A percentile compares a stretch with the other conserved stretches of the same genome.
Evolutionary conservation across 768 basidiomycete species (phyloP).

Genomic region (Agrocybe chaxingu): DNA sequence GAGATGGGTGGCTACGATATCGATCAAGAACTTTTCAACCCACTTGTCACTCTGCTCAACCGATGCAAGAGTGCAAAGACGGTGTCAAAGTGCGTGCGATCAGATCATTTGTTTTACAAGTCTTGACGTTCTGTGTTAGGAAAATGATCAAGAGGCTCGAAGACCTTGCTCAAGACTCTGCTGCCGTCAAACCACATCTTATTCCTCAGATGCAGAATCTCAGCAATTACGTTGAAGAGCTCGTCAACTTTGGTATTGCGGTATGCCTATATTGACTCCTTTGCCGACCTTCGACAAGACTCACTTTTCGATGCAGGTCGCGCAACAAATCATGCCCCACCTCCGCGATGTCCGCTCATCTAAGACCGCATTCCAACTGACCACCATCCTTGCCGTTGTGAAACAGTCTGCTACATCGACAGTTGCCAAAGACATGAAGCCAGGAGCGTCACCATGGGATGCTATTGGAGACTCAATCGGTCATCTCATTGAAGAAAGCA

Average conservation of each 20-base stretch:
- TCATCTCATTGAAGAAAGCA: slow-evolving; percentile 69
- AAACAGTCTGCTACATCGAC: slow-evolving; percentile 71
- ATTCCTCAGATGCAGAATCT: slow-evolving; percentile 70
- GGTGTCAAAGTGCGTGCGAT: slow-evolving; percentile 61
- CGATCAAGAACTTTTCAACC: slow-evolving; percentile 73
- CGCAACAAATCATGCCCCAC: slow-evolving; percentile 86
- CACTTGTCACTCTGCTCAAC: slow-evolving; percentile 79
- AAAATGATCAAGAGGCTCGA: slow-evolving; percentile 87
- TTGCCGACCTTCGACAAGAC: not conserved
- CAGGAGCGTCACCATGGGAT: slow-evolving; percentile 73
- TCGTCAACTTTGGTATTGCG: slow-evolving; percentile 90
- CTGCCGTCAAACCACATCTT: slow-evolving; percentile 69
- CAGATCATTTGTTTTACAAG: not conserved
- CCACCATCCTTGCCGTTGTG: slow-evolving; percentile 66
- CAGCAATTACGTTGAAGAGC: slow-evolving; percentile 71
- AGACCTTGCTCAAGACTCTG: slow-evolving; percentile 67
- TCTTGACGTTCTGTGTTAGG: slow-evolving; percentile 35
- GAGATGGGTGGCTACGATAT: slow-evolving; percentile 77
- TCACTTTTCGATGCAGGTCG: slow-evolving; percentile 52
- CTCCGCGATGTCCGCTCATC: slow-evolving; percentile 75
- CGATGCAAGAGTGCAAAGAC: slow-evolving; percentile 79
- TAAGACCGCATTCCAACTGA: slow-evolving; percentile 76
- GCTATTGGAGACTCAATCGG: slow-evolving; percentile 67
- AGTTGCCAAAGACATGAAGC: slow-evolving; percentile 64
- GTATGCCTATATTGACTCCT: slow-evolving; percentile 36